These are phyloP conservation scores for Neonectria ditissima DNA, from an alignment of 2,329 filamentous ascomycete genomes.

Conservation along the genomic window DNA sequence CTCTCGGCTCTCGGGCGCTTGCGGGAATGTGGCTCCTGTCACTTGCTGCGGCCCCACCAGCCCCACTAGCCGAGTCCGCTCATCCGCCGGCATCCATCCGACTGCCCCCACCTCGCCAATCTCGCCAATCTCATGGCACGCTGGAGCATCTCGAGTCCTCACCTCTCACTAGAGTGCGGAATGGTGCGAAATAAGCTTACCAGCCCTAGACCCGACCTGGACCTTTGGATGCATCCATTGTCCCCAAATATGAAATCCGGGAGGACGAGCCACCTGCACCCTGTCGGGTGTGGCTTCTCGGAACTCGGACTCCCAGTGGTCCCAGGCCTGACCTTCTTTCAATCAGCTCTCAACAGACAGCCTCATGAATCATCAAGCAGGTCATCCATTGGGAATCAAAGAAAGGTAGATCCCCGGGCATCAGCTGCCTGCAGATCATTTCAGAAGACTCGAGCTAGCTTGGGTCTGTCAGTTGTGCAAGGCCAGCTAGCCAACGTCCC, in stretches of 20 bases:
- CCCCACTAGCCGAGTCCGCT: not conserved
- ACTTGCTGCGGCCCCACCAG: not conserved
- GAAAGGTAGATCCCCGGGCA: not conserved
- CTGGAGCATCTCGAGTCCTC: not conserved
- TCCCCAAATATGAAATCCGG: not conserved
- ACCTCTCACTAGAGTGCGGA: slow-evolving; percentile 9
- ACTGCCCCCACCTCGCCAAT: not conserved
- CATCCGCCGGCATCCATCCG: not conserved
- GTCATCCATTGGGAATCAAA: not conserved
- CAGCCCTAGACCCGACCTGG: slow-evolving; percentile 2
- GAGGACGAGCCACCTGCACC: not conserved
- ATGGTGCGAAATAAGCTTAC: slow-evolving; percentile 17
- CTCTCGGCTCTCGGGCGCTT: slow-evolving; percentile 5
- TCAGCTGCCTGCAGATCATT: not conserved
- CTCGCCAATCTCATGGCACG: slow-evolving; percentile 18
- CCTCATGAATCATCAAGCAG: not conserved
- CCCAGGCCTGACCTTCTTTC: not conserved
- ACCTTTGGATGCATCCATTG: slow-evolving; percentile 5
- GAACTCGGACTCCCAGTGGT: not conserved
- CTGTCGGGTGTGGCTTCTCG: not conserved
- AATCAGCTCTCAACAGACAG: not conserved
- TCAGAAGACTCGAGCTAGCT: not conserved
- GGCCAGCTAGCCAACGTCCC: not conserved
- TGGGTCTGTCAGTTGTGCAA: not conserved
- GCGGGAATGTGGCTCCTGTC: slow-evolving; percentile 6